A percentile compares a stretch with the other conserved stretches of the same genome.
These are phyloP conservation scores for Pseudoturritis turrita DNA, from an alignment of 345 rosid species.

Conservation along the genomic window DNA sequence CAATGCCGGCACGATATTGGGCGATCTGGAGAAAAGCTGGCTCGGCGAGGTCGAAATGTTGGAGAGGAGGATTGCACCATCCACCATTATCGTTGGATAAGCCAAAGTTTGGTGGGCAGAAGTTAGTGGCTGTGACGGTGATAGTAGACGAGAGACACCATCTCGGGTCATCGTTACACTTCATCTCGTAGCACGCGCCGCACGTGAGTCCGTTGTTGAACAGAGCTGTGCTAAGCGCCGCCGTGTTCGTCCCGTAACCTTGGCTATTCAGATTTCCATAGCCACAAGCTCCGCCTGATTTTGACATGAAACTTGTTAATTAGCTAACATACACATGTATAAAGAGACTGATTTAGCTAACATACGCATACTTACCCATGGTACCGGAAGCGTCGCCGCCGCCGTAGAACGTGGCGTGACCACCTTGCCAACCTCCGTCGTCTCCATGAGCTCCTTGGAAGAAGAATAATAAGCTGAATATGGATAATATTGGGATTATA, in stretches of 20 bases:
- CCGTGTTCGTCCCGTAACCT: constrained; percentile 79
- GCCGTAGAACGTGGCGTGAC: constrained; percentile 78
- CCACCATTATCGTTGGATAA: constrained; percentile 83
- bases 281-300: constrained; percentile 78
- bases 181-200: constrained; percentile 76
- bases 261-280: constrained; percentile 68
- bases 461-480: constrained; percentile 3
- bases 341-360: not conserved
- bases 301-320: not conserved
- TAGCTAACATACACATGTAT: not conserved
- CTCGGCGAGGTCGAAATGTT: constrained; percentile 93
- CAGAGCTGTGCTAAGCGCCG: constrained; percentile 70
- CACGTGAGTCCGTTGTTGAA: constrained; percentile 80
- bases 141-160: constrained; percentile 71
- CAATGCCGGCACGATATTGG: constrained; percentile 90
- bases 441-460: constrained; percentile 42
- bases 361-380: constrained; percentile 45
- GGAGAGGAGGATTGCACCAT: constrained; percentile 98
- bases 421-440: constrained; percentile 65
- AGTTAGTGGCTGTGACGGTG: constrained; percentile 78
- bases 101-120: constrained; percentile 82
- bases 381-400: constrained; percentile 83
- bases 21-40: constrained; percentile 94
- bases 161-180: constrained; percentile 50
- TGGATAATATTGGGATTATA: not conserved